Evolutionary conservation across 2,329 filamentous ascomycete species (phyloP), one percentile per base, ranked within the genome.

Genomic region (Diplodia intermedia): DNA sequence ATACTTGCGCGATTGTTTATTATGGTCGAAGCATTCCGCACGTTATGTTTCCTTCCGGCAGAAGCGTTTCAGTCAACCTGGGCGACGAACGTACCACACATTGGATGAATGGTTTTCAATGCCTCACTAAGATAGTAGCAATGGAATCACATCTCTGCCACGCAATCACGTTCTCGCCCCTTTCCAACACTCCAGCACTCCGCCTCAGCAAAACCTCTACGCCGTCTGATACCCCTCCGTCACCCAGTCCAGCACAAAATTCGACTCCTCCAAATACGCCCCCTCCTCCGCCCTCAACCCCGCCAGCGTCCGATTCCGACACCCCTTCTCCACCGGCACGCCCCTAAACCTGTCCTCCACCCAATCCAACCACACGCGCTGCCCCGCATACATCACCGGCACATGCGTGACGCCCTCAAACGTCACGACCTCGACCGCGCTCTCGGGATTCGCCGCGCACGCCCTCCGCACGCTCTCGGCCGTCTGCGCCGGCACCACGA

Each of bases 291-390:
- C 36, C 57, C 52, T 36, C 15, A n/a, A 20, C 57, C 14, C 26
- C 15, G 23, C 18, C 29, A 62, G 12, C 40, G 26, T 65, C 68
- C 61, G 69, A 63, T 40, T 61, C 50, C 12, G 43, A 29, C 56
- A 60, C 20, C 56, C 38, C 38, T 23, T 40, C 14, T 14, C 56
- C 6, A 47, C 38, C 2, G 20, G 20, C 6, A 71, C 65, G 3
- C 72, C 73, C 60, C 67, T 70, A 38, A 75, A 76, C 15, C 75
- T 68, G 20, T 74, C 72, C 52, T 57, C 65, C 31, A 77, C 75
- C 74, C 74, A 76, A 50, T 77, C 72, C 69, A 77, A 68, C 73
- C 75, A 79, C 8, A 73, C 49, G 40, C 72, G 71, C 68, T 78
- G 76, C 18, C 69, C 70, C 23, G 73, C 76, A 62, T 69, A 72